These are phyloP conservation scores for Tetradesmus obliquus DNA, from an alignment of 139 green algal genomes.

Conservation along the genomic window DNA sequence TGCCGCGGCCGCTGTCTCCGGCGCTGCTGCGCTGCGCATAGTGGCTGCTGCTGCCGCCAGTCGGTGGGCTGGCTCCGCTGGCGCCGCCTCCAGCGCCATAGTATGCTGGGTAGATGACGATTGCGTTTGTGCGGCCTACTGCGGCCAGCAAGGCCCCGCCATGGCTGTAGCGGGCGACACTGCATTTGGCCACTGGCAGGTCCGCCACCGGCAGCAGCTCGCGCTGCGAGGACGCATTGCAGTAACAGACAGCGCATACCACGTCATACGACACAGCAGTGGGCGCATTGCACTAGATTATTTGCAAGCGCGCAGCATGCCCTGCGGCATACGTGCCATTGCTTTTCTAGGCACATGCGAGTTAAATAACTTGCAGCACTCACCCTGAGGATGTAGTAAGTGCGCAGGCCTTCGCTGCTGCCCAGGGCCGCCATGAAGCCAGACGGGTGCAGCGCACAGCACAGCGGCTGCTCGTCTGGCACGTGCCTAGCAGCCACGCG, in stretches of 20 bases:
- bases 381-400: slow-evolving; percentile 40
- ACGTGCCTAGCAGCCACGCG: slow-evolving; percentile 29
- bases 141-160: slow-evolving; percentile 29
- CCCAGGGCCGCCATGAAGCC: slow-evolving; percentile 32
- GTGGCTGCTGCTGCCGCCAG: neutral
- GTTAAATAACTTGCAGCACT: neutral
- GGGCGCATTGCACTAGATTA: neutral
- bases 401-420: slow-evolving; percentile 7
- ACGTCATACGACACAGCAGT: neutral
- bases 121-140: slow-evolving; percentile 35
- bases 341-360: neutral
- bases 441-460: slow-evolving; percentile 39
- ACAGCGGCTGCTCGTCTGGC: slow-evolving; percentile 30
- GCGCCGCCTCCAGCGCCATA: neutral
- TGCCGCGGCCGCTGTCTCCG: neutral
- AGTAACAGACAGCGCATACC: neutral
- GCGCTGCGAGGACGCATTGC: neutral
- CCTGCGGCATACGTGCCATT: neutral
- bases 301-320: neutral
- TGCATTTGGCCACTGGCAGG: slow-evolving; percentile 30
- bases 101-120: slow-evolving; percentile 32
- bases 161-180: slow-evolving; percentile 30
- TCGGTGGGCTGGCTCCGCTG: neutral
- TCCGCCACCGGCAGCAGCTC: neutral
- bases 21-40: neutral